Base-by-base conservation (phyloP, 1,284 basidiomycete genomes). In the Melampsora americana region DNA sequence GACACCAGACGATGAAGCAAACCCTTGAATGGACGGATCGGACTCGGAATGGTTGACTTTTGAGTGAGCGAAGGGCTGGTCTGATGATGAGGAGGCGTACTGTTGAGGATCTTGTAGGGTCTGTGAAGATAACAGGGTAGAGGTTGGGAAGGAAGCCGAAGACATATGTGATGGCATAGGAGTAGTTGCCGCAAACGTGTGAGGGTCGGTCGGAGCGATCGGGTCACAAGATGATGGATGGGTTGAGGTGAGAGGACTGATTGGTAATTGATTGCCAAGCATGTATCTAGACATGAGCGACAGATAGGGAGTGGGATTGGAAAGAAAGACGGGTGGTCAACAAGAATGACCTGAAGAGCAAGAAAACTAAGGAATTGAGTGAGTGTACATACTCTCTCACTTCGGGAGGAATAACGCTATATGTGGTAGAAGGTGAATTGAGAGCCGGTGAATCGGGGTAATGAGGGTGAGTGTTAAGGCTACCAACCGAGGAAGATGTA, bases 401-500 rank as follows among this genome's bases (percentile, higher is more conserved):
- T 46, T 75, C 72, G 18, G 71, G 64, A 44, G 72, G 66, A 44
- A 68, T 26, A n/a, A 75, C 66, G 20, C 65, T 75, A 42, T 67
- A 56, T 32, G 39, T 61, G 66, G 32, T 67, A 20, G 60, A 35
- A 46, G 53, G 20, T 48, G 59, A 46, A 35, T 39, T 12, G 53
- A 59, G 11, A 5, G 35, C 48, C 2, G 42, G 18, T 62, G 66
- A 20, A 53, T 66, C 14, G 64, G 23, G 4, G 72, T 75, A 50
- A 56, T 75, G 72, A 46, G 48, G 65, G 28, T 53, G 65, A 44
- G 28, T 56, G 53, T 65, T 48, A 30, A 67, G 61, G 35, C 65
- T 67, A 42, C 20, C 39, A 20, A 30, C 53, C 35, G 30, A 39
- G 23, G 7, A 59, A 16, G 26, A 42, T 32, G 53, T 12, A 56